A percentile compares a stretch with the other conserved stretches of the same genome.
Conservation (phyloP, 225 moss, liverwort and hornwort species). For the Marchantia paleacea region DNA sequence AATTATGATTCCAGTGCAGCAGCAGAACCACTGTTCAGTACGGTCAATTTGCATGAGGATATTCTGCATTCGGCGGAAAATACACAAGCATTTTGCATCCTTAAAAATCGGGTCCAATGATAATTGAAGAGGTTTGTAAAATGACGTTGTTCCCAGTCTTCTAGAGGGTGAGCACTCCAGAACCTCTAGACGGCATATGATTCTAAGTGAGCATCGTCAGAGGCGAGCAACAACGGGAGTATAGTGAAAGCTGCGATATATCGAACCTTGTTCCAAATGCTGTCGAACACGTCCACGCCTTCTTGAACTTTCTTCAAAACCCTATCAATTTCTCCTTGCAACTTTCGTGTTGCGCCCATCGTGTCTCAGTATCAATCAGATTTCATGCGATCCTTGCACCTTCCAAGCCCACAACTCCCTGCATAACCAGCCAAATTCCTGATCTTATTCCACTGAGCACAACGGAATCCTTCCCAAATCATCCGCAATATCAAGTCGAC, state of each 20-base stretch:
- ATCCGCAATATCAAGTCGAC: background rate
- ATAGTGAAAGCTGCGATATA: too few species aligned
- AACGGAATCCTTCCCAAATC: background rate
- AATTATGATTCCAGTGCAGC: background rate
- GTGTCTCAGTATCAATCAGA: slow-evolving; percentile 14
- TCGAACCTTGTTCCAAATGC: slow-evolving; percentile 54
- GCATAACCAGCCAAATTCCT: background rate
- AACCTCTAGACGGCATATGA: background rate
- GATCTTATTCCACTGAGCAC: background rate
- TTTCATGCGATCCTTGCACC: background rate
- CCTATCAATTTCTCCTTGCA: slow-evolving; percentile 56
- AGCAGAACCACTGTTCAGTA: background rate
- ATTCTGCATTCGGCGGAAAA: too few species aligned
- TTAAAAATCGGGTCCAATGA: too few species aligned
- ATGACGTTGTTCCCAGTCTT: background rate
- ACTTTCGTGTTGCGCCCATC: slow-evolving; percentile 54
- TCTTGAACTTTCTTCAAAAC: slow-evolving; percentile 56
- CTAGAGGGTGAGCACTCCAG: background rate
- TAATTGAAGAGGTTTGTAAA: background rate
- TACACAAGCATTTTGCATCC: too few species aligned
- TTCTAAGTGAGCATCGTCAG: background rate
- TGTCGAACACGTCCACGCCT: slow-evolving; percentile 52
- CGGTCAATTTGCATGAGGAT: too few species aligned
- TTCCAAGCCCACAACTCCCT: background rate
- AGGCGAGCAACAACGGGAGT: background rate